Evolutionary conservation across 768 basidiomycete genomes (phyloP).

Genomic region (Kwoniella sp.): DNA sequence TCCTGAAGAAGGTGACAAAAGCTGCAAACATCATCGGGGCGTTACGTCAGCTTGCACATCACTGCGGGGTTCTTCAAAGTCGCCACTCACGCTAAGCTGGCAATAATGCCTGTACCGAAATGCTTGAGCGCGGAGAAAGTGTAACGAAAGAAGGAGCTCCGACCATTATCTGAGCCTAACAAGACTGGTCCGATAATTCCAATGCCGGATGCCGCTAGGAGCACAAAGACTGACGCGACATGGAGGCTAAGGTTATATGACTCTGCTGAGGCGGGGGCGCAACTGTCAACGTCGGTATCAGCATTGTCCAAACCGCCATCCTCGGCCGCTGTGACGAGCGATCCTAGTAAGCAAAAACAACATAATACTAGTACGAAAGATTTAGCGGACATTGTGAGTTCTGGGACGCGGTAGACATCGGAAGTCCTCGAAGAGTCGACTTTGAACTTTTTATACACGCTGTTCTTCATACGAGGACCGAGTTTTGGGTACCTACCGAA

Average conservation of each 20-base stretch:
- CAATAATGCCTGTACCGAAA: slow-evolving; percentile 18
- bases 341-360: background rate
- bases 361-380: background rate
- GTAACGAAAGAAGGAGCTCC: background rate
- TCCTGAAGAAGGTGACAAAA: slow-evolving; percentile 15
- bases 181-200: slow-evolving; percentile 10
- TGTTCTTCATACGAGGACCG: background rate
- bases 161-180: slow-evolving; percentile 1
- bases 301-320: background rate
- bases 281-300: background rate
- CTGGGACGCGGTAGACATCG: background rate
- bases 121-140: slow-evolving; percentile 11
- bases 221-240: slow-evolving; percentile 14
- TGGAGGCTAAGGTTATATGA: slow-evolving; percentile 6
- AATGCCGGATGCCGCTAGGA: slow-evolving; percentile 8
- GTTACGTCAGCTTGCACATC: too few relatives aligned
- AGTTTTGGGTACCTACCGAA: background rate
- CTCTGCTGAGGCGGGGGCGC: slow-evolving; percentile 5
- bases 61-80: background rate
- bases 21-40: background rate
- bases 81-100: slow-evolving; percentile 11
- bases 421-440: background rate
- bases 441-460: slow-evolving; percentile 3
- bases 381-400: background rate
- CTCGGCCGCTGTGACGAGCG: slow-evolving; percentile 4